Base-by-base conservation (phyloP, 2,329 filamentous ascomycete species). In the Fonsecaea erecta region DNA sequence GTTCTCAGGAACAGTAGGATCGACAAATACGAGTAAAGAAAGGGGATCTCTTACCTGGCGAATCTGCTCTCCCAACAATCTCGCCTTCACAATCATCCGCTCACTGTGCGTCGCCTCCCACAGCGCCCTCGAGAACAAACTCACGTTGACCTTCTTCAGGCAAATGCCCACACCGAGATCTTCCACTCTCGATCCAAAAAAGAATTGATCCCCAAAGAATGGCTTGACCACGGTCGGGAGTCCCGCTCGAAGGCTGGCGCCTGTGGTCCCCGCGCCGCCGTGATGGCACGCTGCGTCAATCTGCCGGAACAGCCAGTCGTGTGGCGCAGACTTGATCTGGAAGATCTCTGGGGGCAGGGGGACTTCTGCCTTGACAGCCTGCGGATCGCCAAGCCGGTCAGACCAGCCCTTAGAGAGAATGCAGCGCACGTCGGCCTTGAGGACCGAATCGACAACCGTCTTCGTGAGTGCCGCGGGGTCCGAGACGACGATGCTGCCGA, bases 161-260 rank as follows among this genome's bases (percentile, higher is more conserved):
- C 89, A 92, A 21, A 97, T 88, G 0, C 95, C 95, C 1, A 98
- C 95, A 0, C 95, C 94, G 5, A 99, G 83, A 73, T 98, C 94
- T 76, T 98, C 93, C 1, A 98, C 90, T 3, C 95, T 86, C 32
- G 84, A 86, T 6, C 93, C 95, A 73, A 96, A 98, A 82, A 99
- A 99, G 83, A 90, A 97, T 75, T 99, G 95, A 73, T 99, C 95
- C 4, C 95, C 95, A 74, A 99, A 99, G 81, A 98, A 99, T 0
- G 95, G 95, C 67, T 94, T 91, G 74, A 98, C 90, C 69, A 99
- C 93, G 0, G 95, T 98, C 0, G 95, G 95, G 4, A 97, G 87
- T 1, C 95, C 95, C 0, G 93, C 93, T 59, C 95, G 86, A 55
- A 99, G 82, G 76, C 92, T 96, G 0, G 95, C 95, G 1, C 95